These are phyloP conservation scores for Penicillium psychrofluorescens DNA, from an alignment of 495 filamentous ascomycete species.

Conservation along the genomic window DNA sequence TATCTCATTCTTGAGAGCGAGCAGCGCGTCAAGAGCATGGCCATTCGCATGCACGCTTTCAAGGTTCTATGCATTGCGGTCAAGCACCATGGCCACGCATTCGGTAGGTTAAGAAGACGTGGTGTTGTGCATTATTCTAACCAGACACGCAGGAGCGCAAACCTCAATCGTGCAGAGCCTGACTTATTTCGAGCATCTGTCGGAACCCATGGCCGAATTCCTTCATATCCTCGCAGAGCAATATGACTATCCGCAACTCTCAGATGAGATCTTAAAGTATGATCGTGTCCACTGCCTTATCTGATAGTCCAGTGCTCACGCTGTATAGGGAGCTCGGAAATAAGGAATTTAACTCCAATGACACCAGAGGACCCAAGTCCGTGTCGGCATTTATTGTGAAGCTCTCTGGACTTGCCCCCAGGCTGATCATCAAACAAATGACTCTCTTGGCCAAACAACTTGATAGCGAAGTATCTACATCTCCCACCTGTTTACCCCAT, in stretches of 20 bases:
- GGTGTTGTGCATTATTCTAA: constrained; percentile 8
- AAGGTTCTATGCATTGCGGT: constrained; percentile 94
- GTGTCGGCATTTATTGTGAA: constrained; percentile 94
- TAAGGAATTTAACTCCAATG: constrained; percentile 96
- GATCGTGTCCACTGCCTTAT: background rate
- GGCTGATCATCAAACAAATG: constrained; percentile 95
- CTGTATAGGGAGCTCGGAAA: constrained; percentile 73
- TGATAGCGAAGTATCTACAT: constrained; percentile 70
- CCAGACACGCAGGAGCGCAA: constrained; percentile 65
- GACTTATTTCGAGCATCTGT: constrained; percentile 96
- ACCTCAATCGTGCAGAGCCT: constrained; percentile 96
- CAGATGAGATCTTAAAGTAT: constrained; percentile 79
- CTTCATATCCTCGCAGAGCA: constrained; percentile 92
- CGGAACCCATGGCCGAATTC: constrained; percentile 98
- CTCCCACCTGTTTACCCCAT: no score
- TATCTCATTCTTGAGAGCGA: constrained; percentile 94
- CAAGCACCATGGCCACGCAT: constrained; percentile 97
- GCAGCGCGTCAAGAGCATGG: constrained; percentile 80
- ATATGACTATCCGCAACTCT: constrained; percentile 95
- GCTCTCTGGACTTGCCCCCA: constrained; percentile 89
- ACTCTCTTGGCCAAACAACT: constrained; percentile 85
- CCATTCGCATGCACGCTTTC: constrained; percentile 92
- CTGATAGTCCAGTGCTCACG: constrained; percentile 14
- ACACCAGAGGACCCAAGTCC: constrained; percentile 90
- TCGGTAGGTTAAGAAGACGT: constrained; percentile 52